A percentile compares a stretch with the other conserved stretches of the same genome.
phyloP scores from a whole-genome alignment of 2,329 filamentous ascomycete genomes.

The Colletotrichum shisoi region DNA sequence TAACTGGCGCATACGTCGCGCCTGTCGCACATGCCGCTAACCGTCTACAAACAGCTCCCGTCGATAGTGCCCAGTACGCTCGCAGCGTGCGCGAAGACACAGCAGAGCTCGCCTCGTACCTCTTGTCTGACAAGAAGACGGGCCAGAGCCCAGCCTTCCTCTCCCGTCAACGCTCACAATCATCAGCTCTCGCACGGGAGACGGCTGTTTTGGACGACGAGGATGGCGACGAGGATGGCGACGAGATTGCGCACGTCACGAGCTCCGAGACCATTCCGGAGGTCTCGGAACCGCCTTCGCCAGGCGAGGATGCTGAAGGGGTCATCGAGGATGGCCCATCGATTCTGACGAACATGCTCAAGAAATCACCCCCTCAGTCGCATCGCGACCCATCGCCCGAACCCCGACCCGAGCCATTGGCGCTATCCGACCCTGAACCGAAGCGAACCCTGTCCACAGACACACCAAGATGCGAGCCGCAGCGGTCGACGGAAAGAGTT shows the following conservation, averaged over 20 bases:
- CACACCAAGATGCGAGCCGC: conserved; percentile 29
- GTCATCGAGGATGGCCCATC: conserved; percentile 51
- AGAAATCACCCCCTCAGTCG: conserved; percentile 57
- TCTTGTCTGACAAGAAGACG: conserved; percentile 70
- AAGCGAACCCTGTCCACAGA: conserved; percentile 24
- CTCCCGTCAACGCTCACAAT: conserved; percentile 49
- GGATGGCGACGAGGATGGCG: conserved; percentile 40
- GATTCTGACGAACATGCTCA: conserved; percentile 60
- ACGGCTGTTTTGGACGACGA: conserved; percentile 44
- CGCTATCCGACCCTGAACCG: conserved; percentile 16
- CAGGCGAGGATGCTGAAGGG: conserved; percentile 47
- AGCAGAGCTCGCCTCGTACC: conserved; percentile 83
- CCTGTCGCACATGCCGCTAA: conserved; percentile 6
- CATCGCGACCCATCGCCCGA: conserved; percentile 42
- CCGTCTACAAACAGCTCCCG: conserved; percentile 49
- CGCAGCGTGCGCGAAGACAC: conserved; percentile 85
- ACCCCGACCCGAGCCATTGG: conserved; percentile 40
- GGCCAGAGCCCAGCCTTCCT: conserved; percentile 58
- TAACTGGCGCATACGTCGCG: conserved; percentile 8
- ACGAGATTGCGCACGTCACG: conserved; percentile 35
- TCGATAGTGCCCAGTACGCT: conserved; percentile 77
- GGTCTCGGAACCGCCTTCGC: conserved; percentile 65
- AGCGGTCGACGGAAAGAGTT: conserved; percentile 23
- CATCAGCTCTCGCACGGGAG: conserved; percentile 45
- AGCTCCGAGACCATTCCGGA: conserved; percentile 66